Base-by-base conservation (phyloP, 179 eudicot species). In the Spergularia azorica region DNA sequence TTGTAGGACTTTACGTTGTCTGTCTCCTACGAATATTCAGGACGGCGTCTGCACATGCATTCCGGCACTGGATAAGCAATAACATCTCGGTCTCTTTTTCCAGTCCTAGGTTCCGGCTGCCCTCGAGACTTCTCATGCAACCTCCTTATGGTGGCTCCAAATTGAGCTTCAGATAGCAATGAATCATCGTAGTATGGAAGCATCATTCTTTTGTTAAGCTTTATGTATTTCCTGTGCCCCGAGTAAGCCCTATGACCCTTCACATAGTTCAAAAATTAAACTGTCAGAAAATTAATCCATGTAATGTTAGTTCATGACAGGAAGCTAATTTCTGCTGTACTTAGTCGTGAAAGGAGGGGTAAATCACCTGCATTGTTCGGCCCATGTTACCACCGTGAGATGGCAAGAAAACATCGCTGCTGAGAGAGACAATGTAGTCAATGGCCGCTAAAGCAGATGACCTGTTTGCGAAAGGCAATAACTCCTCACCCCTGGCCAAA, bases 341-440 rank as follows among this genome's bases (percentile, higher is more conserved):
- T 56, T 7, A 56, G 59, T 56, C 14, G n/a, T n/a, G n/a, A n/a
- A n/a, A n/a, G n/a, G 4, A 62, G 2, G 15, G 7, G 17, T 16
- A 39, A 41, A 14, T 38, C 81, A 91, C 93, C 92, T 91, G 90
- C 90, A 93, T 82, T 18, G 91, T 92, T 77, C 88, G 85, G 66
- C 82, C 96, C 96, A 91, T 91, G 81, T 92, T 88, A 36, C 92
- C 96, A 8, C 92, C 94, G 16, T 93, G 91, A 17, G 94, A 90
- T 70, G 92, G 90, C 77, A 93, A 64, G 80, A 93, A 93, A 48
- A 93, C 94, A 32, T 93, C 89, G 38, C 96, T 93, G 78, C 93
- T 93, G 20, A 91, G 81, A 2, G 91, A 86, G 11, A 93, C 88
- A 18, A 86, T 81, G 82, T 91, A 93, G 79, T 93, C 97, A 5